Conservation (phyloP, 2,329 filamentous ascomycete species). For the Seiridium cupressi region DNA sequence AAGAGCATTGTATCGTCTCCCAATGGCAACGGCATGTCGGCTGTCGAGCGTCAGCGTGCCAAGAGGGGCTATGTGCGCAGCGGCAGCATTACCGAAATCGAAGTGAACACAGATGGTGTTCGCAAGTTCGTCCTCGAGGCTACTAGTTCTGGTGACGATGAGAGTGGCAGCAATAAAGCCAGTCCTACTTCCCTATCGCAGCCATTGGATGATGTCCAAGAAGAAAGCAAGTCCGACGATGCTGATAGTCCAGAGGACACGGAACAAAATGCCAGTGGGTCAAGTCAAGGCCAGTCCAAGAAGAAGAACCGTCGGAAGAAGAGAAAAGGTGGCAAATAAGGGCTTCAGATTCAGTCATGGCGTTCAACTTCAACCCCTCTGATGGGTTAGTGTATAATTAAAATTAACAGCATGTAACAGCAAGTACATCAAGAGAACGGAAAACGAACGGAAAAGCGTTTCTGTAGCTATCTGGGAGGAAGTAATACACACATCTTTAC, state of each 20-base stretch:
- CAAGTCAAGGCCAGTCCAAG: conserved; percentile 10
- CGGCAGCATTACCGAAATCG: conserved; percentile 73
- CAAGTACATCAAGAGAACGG: too few species aligned
- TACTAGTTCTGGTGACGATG: conserved; percentile 46
- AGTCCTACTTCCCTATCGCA: background rate
- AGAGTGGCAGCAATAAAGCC: conserved; percentile 13
- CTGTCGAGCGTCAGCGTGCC: conserved; percentile 13
- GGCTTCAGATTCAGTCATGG: background rate
- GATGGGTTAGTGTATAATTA: background rate
- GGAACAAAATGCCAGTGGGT: background rate
- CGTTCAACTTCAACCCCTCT: too few species aligned
- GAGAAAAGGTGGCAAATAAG: conserved; percentile 30
- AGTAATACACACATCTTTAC: too few species aligned
- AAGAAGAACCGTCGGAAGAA: conserved; percentile 38
- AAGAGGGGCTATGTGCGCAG: conserved; percentile 54
- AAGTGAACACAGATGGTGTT: conserved; percentile 69
- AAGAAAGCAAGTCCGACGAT: background rate
- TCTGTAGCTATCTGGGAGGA: too few species aligned
- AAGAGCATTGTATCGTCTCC: conserved; percentile 11
- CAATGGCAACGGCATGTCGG: conserved; percentile 17
- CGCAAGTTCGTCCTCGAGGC: conserved; percentile 73
- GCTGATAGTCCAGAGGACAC: background rate
- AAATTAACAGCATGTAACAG: too few species aligned
- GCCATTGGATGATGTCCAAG: background rate
- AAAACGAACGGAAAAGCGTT: too few species aligned